phyloP scores from a whole-genome alignment of 257 asterid genomes.

The Cordia subcordata region DNA sequence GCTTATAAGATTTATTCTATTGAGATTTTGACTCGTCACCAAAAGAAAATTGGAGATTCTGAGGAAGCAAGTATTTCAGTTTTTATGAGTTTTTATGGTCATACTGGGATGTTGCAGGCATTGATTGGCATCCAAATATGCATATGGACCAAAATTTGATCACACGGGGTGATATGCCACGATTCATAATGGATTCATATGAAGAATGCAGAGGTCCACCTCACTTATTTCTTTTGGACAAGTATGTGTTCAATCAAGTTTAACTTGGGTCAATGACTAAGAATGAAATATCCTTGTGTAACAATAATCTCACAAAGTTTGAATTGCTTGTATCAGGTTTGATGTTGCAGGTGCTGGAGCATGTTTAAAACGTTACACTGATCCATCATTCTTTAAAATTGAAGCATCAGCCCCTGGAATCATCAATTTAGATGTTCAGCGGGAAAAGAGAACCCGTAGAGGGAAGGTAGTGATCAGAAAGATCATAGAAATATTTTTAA shows the following conservation, averaged over 20 bases:
- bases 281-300: not conserved
- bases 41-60: not conserved
- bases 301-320: not conserved
- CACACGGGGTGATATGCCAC: constrained; percentile 80
- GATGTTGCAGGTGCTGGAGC: constrained; percentile 99
- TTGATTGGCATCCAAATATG: constrained; percentile 81
- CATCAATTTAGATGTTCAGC: constrained; percentile 39
- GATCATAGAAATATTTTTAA: constrained; percentile 1
- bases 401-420: constrained; percentile 40
- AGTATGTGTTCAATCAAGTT: constrained; percentile 38
- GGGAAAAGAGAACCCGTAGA: constrained; percentile 81
- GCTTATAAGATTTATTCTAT: too few relatives aligned
- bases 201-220: constrained; percentile 99
- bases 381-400: constrained; percentile 78
- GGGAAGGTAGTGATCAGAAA: constrained; percentile 49
- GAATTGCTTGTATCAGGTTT: constrained; percentile 45
- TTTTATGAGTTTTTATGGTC: not conserved
- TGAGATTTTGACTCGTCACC: not conserved
- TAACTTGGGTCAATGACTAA: not conserved
- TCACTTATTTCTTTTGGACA: constrained; percentile 92
- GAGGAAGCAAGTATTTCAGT: not conserved
- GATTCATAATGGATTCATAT: constrained; percentile 90
- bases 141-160: constrained; percentile 58
- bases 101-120: constrained; percentile 41
- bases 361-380: constrained; percentile 90